Evolutionary conservation across 352 stramenopile genomes (phyloP).

Genomic region (Phytophthora capsici): DNA sequence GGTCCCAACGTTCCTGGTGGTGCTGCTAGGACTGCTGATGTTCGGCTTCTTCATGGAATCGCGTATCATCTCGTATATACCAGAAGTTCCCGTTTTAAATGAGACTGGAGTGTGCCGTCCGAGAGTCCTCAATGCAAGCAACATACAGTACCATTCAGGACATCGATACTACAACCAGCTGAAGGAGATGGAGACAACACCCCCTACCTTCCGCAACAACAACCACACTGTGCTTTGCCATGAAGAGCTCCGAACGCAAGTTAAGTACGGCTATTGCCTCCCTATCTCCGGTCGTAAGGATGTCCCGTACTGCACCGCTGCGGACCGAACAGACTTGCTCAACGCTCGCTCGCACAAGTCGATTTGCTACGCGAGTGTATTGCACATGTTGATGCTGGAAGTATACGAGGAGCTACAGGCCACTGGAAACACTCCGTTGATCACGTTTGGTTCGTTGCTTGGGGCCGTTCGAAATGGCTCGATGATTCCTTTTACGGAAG

Average conservation of each 20-base stretch:
- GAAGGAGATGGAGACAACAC: not conserved
- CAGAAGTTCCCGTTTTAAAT: slow-evolving; percentile 1
- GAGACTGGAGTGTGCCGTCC: slow-evolving; percentile 2
- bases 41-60: slow-evolving; percentile 18
- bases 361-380: slow-evolving; percentile 55
- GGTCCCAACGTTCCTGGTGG: slow-evolving; percentile 8
- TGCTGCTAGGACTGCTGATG: slow-evolving; percentile 11
- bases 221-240: slow-evolving; percentile 25
- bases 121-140: slow-evolving; percentile 3
- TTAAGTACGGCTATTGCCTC: slow-evolving; percentile 41
- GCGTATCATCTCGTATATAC: not conserved
- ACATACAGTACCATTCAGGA: slow-evolving; percentile 11
- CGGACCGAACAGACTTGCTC: slow-evolving; percentile 56
- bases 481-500: slow-evolving; percentile 66
- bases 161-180: slow-evolving; percentile 20
- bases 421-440: slow-evolving; percentile 30
- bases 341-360: slow-evolving; percentile 23
- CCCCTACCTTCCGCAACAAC: slow-evolving; percentile 30
- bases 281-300: slow-evolving; percentile 56
- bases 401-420: slow-evolving; percentile 50
- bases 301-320: slow-evolving; percentile 40
- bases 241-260: not conserved
- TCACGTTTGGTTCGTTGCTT: slow-evolving; percentile 56
- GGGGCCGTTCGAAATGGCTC: slow-evolving; percentile 51
- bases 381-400: slow-evolving; percentile 64